phyloP scores from a whole-genome alignment of 2,329 filamentous ascomycete genomes.

The Huntiella decipiens region DNA sequence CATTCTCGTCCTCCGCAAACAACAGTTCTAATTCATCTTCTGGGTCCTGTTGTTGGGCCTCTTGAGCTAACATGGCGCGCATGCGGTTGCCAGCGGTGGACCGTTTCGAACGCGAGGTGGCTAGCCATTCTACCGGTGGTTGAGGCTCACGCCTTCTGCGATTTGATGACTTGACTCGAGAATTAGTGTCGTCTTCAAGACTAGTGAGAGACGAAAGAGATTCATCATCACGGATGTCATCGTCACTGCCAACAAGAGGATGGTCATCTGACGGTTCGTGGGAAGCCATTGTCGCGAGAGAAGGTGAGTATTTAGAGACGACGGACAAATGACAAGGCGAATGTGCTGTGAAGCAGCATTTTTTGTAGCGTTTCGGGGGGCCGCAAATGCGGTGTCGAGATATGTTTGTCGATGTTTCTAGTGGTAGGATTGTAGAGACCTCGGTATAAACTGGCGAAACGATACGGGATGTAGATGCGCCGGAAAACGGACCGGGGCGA shows the following conservation, averaged over 20 bases:
- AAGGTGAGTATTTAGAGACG: no score
- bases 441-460: no score
- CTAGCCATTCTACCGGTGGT: slow-evolving; percentile 44
- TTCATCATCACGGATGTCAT: slow-evolving; percentile 5
- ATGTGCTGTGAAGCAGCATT: no score
- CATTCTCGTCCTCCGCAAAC: slow-evolving; percentile 55
- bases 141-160: not conserved
- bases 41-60: slow-evolving; percentile 30
- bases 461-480: no score
- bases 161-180: not conserved
- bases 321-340: no score
- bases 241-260: not conserved
- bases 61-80: slow-evolving; percentile 56
- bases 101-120: slow-evolving; percentile 53
- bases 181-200: slow-evolving; percentile 5
- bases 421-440: no score
- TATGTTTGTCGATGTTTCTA: no score
- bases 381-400: no score
- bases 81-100: slow-evolving; percentile 73
- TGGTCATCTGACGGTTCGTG: no score
- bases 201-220: slow-evolving; percentile 9
- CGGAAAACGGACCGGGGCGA: no score
- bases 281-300: no score
- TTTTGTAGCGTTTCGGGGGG: no score
- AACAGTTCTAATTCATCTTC: slow-evolving; percentile 51